Conservation (phyloP, 208 protist species). For the Crithidia sp. region DNA sequence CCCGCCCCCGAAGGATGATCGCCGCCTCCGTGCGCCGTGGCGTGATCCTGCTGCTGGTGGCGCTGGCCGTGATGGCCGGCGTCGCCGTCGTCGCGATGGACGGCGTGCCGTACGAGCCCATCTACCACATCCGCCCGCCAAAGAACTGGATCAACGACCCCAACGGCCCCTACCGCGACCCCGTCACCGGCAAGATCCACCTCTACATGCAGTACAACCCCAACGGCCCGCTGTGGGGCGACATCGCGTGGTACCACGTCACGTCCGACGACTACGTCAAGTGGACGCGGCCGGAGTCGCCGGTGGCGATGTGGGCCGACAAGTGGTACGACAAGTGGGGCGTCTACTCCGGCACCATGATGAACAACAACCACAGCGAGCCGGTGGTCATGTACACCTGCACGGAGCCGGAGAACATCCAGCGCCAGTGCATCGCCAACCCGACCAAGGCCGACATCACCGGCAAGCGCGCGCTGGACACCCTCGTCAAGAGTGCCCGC, state of each 20-base stretch:
- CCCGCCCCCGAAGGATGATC: constrained; percentile 1
- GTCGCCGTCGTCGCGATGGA: constrained; percentile 10
- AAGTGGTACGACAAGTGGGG: constrained; percentile 40
- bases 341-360: constrained; percentile 46
- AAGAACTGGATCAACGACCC: constrained; percentile 68
- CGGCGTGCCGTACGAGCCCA: constrained; percentile 25
- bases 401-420: constrained; percentile 29
- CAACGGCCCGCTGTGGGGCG: constrained; percentile 36
- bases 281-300: constrained; percentile 30
- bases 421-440: constrained; percentile 48
- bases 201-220: constrained; percentile 77
- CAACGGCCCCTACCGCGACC: constrained; percentile 61
- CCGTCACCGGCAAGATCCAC: constrained; percentile 45
- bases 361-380: constrained; percentile 32
- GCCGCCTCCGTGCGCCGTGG: constrained; percentile 12
- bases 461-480: constrained; percentile 16
- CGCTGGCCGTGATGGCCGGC: constrained; percentile 13
- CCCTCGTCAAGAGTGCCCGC: constrained; percentile 34
- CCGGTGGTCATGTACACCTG: constrained; percentile 57
- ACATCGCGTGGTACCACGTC: constrained; percentile 57
- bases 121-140: constrained; percentile 52
- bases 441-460: constrained; percentile 23
- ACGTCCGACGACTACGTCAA: constrained; percentile 52
- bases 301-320: constrained; percentile 39
- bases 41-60: constrained; percentile 21